Evolutionary conservation across 108 stramenopile species (phyloP), one percentile per base, ranked within the genome.

Genomic region (Skeletonema tropicum): DNA sequence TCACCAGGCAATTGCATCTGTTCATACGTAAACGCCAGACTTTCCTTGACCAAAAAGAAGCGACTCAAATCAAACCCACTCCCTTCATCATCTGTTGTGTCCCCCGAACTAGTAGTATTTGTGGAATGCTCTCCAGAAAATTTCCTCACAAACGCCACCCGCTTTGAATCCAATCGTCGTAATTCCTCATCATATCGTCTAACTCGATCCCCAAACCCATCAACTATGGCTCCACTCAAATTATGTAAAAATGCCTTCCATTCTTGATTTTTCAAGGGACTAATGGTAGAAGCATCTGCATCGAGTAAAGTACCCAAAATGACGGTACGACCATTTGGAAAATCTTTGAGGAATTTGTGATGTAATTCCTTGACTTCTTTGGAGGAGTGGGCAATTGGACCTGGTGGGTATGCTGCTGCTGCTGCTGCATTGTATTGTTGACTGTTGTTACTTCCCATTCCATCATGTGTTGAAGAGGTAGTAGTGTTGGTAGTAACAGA

Each of bases 41-140:
- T 87, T 55, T 94, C 93, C 67, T 94, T 94, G 38, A 94, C 86
- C 48, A 92, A 70, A 71, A 92, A 94, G 76, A 90, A 94, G 59
- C 89, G 81, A 52, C 82, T 74, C 32, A 90, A 42, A 77, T 94
- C 90, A 66, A 93, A 89, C 25, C 45, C 62, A 42, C 61, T 42
- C 19, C 33, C 82, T 3, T 77, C 26, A 29, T 29, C 26, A 29
- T 29, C 26, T 29, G 26, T 29, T 29, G 26, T 29, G 26, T 29
- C 26, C 26, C 26, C 26, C 26, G 26, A 29, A 61, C 23, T 25
- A 42, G 7, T 3, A 35, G 7, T 7, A 35, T 7, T 49, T 49
- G 10, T 42, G 17, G 61, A 55, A 55, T 55, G 52, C n/a, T 67
- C 74, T 35, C 75, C 39, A 52, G 75, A 60, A 65, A 84, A 49